Base-by-base conservation (phyloP, 106 monocot genomes). In the Vanilla planifolia region DNA sequence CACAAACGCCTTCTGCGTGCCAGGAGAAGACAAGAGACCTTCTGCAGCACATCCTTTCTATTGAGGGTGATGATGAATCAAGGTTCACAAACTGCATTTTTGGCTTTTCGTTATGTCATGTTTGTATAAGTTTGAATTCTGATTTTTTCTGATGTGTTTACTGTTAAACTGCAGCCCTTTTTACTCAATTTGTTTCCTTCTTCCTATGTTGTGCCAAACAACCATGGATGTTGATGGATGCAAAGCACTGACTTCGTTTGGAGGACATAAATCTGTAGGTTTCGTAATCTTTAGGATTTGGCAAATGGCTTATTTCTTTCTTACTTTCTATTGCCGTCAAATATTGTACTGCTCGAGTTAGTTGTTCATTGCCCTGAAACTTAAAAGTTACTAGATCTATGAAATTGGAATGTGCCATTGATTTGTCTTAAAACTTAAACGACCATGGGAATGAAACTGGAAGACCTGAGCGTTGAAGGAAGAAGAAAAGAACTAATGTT, bases 191-290 rank as follows among this genome's bases (percentile, higher is more conserved):
- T 82, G 87, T 71, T 98, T 98, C 45, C 72, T 98, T 76, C 98
- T 98, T 75, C 98, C 91, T 48, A 81, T 92, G 84, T 63, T 98
- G 51, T 98, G 86, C 56, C 98, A 91, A 88, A 73, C 77, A 71
- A 98, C 87, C 2, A 74, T 80, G 74, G 91, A 88, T 35, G 27
- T 53, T 60, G 85, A 91, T 56, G 98, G 84, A 43, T 82, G 98
- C 67, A 77, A 67, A 60, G 61, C 28, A 32, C 62, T 98, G 53
- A 61, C 67, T 68, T 91, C 87, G 23, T 75, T 72, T 75, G 84
- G 59, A 48, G 96, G 85, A 64, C 87, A 98, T 61, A 75, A 71
- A 72, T 19, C 28, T 59, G 96, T 90, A 66, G 74, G 93, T 74
- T 59, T 64, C 5, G 46, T 34, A 37, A 42, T 41, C 7, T 35